phyloP scores from a whole-genome alignment of 371 early-diverging fungal genomes.

The Capillidium heterosporum region DNA sequence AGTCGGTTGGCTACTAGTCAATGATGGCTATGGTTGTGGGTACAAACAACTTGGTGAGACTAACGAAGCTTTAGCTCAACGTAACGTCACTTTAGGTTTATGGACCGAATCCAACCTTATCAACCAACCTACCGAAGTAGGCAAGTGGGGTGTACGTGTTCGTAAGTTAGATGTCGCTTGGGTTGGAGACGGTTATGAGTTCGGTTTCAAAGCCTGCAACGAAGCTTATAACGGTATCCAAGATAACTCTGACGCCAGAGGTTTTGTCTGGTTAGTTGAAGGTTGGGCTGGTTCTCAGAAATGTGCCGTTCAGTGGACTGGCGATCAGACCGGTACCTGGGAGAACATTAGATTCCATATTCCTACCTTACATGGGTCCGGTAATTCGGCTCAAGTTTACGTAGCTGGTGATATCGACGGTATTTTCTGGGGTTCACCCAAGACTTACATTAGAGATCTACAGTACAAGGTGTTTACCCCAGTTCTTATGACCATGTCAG shows the following conservation, averaged over 20 bases:
- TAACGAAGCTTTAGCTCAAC: not conserved
- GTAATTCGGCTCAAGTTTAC: not conserved
- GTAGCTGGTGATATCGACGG: not conserved
- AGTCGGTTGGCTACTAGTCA: conserved; percentile 1
- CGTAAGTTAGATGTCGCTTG: not conserved
- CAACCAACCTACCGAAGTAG: not conserved
- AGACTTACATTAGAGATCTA: not conserved
- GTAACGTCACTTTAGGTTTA: not conserved
- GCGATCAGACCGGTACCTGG: not conserved
- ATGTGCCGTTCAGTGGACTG: not conserved
- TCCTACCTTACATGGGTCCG: not conserved
- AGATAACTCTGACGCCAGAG: not conserved
- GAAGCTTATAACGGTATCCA: not conserved
- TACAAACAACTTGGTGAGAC: not conserved
- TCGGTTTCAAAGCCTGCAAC: not conserved
- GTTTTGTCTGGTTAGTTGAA: not conserved
- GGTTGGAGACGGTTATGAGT: not conserved
- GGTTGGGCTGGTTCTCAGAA: not conserved
- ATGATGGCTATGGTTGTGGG: conserved; percentile 1
- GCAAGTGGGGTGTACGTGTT: not conserved
- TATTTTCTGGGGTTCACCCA: not conserved
- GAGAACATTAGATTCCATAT: not conserved
- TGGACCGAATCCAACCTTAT: not conserved
- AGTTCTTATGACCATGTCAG: not conserved
- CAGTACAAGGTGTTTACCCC: not conserved